phyloP scores from a whole-genome alignment of 257 asterid species.

The Petunia axillaris region DNA sequence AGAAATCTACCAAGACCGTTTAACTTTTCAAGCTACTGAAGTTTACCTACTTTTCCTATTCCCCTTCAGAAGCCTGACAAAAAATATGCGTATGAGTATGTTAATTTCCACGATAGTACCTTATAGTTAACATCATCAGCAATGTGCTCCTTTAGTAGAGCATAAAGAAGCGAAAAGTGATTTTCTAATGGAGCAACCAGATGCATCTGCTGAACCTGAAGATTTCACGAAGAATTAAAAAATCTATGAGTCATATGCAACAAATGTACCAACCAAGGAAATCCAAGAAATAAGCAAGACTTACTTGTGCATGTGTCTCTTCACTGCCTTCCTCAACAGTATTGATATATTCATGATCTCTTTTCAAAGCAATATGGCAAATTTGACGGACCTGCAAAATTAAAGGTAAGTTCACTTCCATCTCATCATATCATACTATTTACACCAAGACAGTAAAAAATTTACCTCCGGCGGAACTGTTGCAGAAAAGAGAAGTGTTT shows the following conservation, averaged over 20 bases:
- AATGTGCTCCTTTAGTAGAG: conserved; percentile 75
- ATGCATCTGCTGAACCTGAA: conserved; percentile 86
- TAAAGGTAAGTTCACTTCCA: conserved; percentile 18
- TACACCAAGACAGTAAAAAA: conserved; percentile 15
- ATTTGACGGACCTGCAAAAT: conserved; percentile 82
- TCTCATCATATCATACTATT: neutral
- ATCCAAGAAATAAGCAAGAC: conserved; percentile 19
- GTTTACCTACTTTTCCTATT: neutral
- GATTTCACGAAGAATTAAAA: conserved; percentile 19
- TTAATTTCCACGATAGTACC: conserved; percentile 44
- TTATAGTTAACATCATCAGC: conserved; percentile 86
- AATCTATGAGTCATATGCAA: conserved; percentile 20
- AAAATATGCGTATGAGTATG: neutral
- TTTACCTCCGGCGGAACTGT: conserved; percentile 88
- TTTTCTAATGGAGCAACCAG: conserved; percentile 80
- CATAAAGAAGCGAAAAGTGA: conserved; percentile 75
- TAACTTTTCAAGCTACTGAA: neutral
- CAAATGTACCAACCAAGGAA: conserved; percentile 4
- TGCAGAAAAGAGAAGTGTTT: conserved; percentile 95
- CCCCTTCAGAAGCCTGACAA: neutral
- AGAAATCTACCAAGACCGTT: neutral
- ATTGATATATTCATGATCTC: conserved; percentile 89
- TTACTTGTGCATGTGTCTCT: conserved; percentile 92
- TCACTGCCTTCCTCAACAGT: conserved; percentile 93
- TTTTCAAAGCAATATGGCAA: conserved; percentile 86